Conservation (phyloP, 192 early-diverging fungal species). For the Coemansia sp. region DNA sequence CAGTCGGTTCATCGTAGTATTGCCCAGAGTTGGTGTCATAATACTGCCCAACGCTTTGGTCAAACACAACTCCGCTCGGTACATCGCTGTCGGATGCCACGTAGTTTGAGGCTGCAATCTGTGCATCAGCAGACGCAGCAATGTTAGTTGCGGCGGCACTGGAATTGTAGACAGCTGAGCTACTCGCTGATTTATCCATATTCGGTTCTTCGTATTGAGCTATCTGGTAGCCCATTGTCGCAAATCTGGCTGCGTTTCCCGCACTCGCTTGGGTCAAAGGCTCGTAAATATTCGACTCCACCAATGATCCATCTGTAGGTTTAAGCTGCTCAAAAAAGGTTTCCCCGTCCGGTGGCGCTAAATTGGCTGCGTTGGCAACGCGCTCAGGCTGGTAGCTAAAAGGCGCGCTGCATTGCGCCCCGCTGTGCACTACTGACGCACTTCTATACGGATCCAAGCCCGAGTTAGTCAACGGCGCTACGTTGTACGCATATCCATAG, state of each 20-base stretch:
- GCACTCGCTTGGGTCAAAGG: neutral
- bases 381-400: conserved; percentile 5
- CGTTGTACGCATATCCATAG: conserved; percentile 3
- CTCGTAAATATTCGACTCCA: neutral
- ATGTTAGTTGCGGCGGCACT: neutral
- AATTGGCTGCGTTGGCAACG: neutral
- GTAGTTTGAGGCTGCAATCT: neutral
- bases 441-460: conserved; percentile 28
- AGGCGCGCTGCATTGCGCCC: conserved; percentile 14
- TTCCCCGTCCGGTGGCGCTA: conserved; percentile 2
- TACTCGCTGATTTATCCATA: neutral
- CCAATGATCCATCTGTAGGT: neutral
- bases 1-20: conserved; percentile 39
- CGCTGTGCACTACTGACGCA: conserved; percentile 35
- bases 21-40: conserved; percentile 45
- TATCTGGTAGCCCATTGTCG: neutral
- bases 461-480: neutral
- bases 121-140: neutral
- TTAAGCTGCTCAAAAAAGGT: conserved; percentile 33
- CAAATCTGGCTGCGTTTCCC: neutral
- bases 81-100: neutral
- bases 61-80: conserved; percentile 31
- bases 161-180: neutral
- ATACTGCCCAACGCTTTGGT: conserved; percentile 33
- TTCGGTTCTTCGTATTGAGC: neutral